phyloP scores from a whole-genome alignment of 176 grass and related monocot genomes.

The Eremochloa ophiuroides region DNA sequence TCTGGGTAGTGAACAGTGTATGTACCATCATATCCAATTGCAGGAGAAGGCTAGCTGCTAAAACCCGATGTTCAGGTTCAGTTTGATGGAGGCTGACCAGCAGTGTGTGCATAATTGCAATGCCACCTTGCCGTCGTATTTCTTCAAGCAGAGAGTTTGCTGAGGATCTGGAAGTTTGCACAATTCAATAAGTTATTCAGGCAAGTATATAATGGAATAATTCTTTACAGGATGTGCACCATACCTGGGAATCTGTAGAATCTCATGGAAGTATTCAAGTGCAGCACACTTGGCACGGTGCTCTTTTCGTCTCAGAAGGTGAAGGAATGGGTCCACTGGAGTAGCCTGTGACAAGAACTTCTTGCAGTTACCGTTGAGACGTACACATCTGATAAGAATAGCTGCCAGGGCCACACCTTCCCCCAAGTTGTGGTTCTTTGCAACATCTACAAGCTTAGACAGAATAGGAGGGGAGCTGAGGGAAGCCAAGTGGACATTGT shows the following conservation, averaged over 20 bases:
- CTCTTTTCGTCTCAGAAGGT: slow-evolving; percentile 82
- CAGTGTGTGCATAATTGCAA: slow-evolving; percentile 77
- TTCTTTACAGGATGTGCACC: slow-evolving; percentile 25
- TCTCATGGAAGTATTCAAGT: slow-evolving; percentile 97
- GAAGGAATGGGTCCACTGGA: slow-evolving; percentile 89
- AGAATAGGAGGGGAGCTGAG: slow-evolving; percentile 78
- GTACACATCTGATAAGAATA: slow-evolving; percentile 88
- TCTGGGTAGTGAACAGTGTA: neutral
- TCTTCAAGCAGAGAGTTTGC: slow-evolving; percentile 64
- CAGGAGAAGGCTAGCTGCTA: slow-evolving; percentile 88
- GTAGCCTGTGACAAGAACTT: slow-evolving; percentile 95
- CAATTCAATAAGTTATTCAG: slow-evolving; percentile 28
- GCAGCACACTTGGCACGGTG: slow-evolving; percentile 55
- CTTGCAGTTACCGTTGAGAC: slow-evolving; percentile 80
- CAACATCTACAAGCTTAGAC: slow-evolving; percentile 75
- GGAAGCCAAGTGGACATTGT: slow-evolving; percentile 85
- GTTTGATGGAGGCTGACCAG: slow-evolving; percentile 75
- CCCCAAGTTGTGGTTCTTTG: slow-evolving; percentile 83
- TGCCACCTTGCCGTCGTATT: slow-evolving; percentile 62
- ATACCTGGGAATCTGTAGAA: slow-evolving; percentile 87
- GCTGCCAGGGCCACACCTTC: slow-evolving; percentile 83
- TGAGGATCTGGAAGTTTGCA: slow-evolving; percentile 60
- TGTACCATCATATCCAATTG: slow-evolving; percentile 94
- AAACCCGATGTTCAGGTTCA: slow-evolving; percentile 65
- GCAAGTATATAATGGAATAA: neutral